A percentile compares a stretch with the other conserved stretches of the same genome.
These are phyloP conservation scores for Colletotrichum sidae DNA, from an alignment of 2,329 filamentous ascomycete species.

Conservation along the genomic window DNA sequence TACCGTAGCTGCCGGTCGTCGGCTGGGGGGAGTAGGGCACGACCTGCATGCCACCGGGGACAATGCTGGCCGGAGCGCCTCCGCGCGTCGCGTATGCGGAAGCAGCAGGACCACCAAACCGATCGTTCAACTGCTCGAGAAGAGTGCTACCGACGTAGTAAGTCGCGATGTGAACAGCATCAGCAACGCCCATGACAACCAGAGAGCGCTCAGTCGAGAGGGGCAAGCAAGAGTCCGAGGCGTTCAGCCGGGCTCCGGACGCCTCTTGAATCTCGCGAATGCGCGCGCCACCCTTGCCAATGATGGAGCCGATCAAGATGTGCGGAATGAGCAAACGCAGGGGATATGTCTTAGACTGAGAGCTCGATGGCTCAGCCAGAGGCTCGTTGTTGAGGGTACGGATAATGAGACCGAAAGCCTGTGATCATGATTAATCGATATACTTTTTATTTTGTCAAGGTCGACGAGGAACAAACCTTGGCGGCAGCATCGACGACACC, in stretches of 20 bases:
- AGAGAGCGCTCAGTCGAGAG: conserved; percentile 97
- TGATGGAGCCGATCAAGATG: conserved; percentile 97
- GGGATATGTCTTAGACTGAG: conserved; percentile 97
- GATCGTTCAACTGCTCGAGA: conserved; percentile 95
- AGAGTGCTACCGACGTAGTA: conserved; percentile 99
- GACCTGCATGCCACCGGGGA: conserved; percentile 98
- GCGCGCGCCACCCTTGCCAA: conserved; percentile 94
- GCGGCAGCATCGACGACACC: conserved; percentile 96
- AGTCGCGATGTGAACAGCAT: conserved; percentile 98
- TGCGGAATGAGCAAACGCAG: conserved; percentile 95
- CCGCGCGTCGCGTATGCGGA: conserved; percentile 98
- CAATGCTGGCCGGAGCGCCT: conserved; percentile 90
- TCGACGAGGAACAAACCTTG: conserved; percentile 71
- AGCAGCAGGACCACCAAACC: conserved; percentile 93
- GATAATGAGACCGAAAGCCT: conserved; percentile 98
- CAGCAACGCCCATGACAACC: conserved; percentile 96
- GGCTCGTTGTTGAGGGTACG: conserved; percentile 98
- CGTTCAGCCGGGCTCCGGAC: conserved; percentile 94
- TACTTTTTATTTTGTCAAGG: neutral
- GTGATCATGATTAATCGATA: conserved; percentile 22
- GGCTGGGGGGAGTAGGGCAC: conserved; percentile 97
- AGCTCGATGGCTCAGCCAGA: conserved; percentile 85
- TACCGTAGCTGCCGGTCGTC: conserved; percentile 90
- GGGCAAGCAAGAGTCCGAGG: conserved; percentile 93
- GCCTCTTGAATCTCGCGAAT: conserved; percentile 99